A percentile compares a stretch with the other conserved stretches of the same genome.
These are phyloP conservation scores for Ballota nigra DNA, from an alignment of 257 asterid species.

Conservation along the genomic window DNA sequence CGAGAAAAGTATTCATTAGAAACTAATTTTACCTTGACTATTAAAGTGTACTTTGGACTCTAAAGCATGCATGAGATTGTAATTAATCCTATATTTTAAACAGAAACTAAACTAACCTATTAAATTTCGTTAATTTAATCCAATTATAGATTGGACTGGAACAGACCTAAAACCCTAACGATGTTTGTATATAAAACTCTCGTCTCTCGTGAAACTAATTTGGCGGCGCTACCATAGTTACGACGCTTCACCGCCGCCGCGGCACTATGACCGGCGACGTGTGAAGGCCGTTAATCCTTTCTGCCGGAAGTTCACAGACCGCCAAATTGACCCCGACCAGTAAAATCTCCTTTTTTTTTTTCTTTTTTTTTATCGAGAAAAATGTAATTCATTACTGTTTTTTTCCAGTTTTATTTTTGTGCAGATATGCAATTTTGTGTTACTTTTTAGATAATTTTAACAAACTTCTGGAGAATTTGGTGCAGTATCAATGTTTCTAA, in stretches of 20 bases:
- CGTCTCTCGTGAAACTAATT: background rate
- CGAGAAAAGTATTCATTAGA: too few relatives aligned
- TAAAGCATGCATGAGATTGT: too few relatives aligned
- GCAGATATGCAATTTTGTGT: background rate
- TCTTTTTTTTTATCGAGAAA: too few relatives aligned
- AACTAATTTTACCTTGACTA: too few relatives aligned
- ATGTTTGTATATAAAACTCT: background rate
- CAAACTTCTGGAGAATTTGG: background rate
- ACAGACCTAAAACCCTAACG: background rate
- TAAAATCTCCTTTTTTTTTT: background rate
- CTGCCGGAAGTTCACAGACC: background rate
- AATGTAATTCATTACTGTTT: background rate
- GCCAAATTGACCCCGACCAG: background rate
- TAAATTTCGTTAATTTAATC: too few relatives aligned
- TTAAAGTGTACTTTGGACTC: too few relatives aligned
- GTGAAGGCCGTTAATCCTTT: background rate
- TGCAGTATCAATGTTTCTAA: background rate
- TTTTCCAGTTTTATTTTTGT: background rate
- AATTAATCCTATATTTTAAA: too few relatives aligned
- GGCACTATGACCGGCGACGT: background rate
- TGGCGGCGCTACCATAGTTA: background rate
- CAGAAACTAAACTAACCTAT: too few relatives aligned
- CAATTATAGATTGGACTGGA: too few relatives aligned
- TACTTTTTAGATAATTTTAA: background rate
- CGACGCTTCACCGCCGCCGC: background rate